Evolutionary conservation across 1,284 basidiomycete genomes (phyloP), one percentile per base, ranked within the genome.

Genomic region (Leccinum pachyderme): DNA sequence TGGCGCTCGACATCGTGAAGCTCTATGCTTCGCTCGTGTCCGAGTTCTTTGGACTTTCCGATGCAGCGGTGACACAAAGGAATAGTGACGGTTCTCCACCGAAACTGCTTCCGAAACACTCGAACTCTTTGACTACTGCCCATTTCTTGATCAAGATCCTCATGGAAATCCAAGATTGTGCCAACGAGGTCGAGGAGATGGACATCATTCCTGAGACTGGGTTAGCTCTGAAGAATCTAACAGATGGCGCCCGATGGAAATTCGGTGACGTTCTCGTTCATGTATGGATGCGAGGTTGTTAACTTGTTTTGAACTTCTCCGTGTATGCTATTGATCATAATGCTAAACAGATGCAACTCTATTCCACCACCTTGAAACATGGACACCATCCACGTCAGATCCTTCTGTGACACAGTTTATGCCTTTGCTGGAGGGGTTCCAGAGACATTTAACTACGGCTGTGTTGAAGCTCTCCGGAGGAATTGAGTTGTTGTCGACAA

Each of bases 1-100:
- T 99, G 94, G 91, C 92, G 0, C 77, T 91, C 15, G 95, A 98
- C 64, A 86, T 97, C 52, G 80, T 98, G 62, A 91, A 91, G 65
- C 81, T 90, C 28, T 99, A 96, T 75, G 87, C 93, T 57, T 83
- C 87, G 4, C 80, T 91, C 8, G 75, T 99, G 29, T 95, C 93
- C 2, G 84, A 93, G 61, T 95, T 95, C 72, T 98, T 99, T 75
- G 81, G 81, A 45, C 78, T 98, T 53, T 96, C 94, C 6, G 86
- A 95, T 69, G 81, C 83, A 69, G 80, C 78, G 7, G 81, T 86
- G 49, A 81, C 81, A 75, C 73, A 80, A 24, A 59, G 47, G 25
- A 68, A 57, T 22, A 61, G 59, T 44, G 51, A 55, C 48, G 66
- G 62, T 52, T 59, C 65, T 47, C 60, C 61, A 54, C 76, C 90